Evolutionary conservation across 306 rosid species (phyloP), one percentile per base, ranked within the genome.

Genomic region (Fragaria iinumae): DNA sequence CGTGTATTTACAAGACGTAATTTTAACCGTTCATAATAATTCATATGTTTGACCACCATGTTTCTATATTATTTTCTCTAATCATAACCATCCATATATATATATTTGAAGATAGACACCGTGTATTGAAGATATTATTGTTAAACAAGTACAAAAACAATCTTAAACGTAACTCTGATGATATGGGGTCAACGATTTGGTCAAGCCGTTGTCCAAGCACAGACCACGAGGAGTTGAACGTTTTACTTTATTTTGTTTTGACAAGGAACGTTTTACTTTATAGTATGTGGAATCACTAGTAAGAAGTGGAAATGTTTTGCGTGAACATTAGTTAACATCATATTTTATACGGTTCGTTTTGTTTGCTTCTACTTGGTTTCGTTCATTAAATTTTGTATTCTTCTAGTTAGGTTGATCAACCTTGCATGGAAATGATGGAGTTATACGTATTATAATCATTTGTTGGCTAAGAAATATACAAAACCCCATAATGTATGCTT

Each of bases 191-290:
- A 73, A 57, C 23, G 11, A 23, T 56, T 41, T 73, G 21, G 77
- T 72, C 68, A 73, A 56, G 25, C 53, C 38, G 23, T 23, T 16
- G 53, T 73, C 53, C 39, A 21, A 7, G 53, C 67, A 56, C 41
- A 57, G 38, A 32, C 67, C 76, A 56, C 76, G n/a, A 52, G 65
- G 7, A 5, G 36, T 48, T 50, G 47, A 21, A 20, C 75, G 45
- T 27, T 48, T 39, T 57, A 21, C n/a, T 0, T 27, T 6, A 34
- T 12, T n/a, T n/a, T n/a, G n/a, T n/a, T n/a, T n/a, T n/a, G n/a
- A n/a, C n/a, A n/a, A n/a, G n/a, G 47, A 21, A 20, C 75, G 45
- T 27, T 48, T 39, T 57, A 21, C n/a, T 0, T 27, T 6, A 34
- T 12, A 29, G 25, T 11, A 0, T 49, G 36, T 71, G 16, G 20